phyloP scores from a whole-genome alignment of 345 rosid genomes.

The Aquilaria sinensis region DNA sequence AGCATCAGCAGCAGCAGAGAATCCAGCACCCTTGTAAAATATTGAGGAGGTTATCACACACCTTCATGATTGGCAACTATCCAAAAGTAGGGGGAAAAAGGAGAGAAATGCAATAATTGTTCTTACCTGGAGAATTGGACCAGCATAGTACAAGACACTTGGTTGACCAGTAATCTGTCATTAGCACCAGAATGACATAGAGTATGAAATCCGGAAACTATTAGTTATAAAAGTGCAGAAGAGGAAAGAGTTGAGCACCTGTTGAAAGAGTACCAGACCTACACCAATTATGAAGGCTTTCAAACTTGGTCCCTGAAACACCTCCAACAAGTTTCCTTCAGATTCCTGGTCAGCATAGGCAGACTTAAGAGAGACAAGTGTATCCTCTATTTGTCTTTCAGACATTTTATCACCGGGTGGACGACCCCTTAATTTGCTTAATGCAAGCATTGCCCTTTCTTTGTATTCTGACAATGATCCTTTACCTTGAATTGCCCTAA shows the following conservation, averaged over 20 bases:
- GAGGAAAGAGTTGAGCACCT: slow-evolving; percentile 39
- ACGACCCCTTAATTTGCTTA: slow-evolving; percentile 80
- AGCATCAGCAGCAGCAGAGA: slow-evolving; percentile 97
- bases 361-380: slow-evolving; percentile 56
- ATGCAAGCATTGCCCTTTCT: slow-evolving; percentile 68
- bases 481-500: slow-evolving; percentile 82
- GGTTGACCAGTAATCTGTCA: slow-evolving; percentile 98
- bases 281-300: slow-evolving; percentile 93
- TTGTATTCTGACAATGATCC: slow-evolving; percentile 63
- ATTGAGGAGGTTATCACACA: slow-evolving; percentile 12
- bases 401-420: slow-evolving; percentile 63
- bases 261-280: slow-evolving; percentile 95
- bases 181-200: slow-evolving; percentile 1
- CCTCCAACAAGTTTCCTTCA: slow-evolving; percentile 75
- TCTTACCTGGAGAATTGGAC: slow-evolving; percentile 88
- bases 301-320: slow-evolving; percentile 79
- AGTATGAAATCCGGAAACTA: slow-evolving; percentile 4
- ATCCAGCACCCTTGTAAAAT: slow-evolving; percentile 75
- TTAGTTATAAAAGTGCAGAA: background rate
- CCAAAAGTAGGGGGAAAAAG: slow-evolving; percentile 6
- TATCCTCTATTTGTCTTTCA: slow-evolving; percentile 71
- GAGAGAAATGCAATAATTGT: background rate
- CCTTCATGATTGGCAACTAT: slow-evolving; percentile 2
- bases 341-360: slow-evolving; percentile 53
- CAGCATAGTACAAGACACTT: slow-evolving; percentile 92